These are phyloP conservation scores for Gymnopilus dilepis DNA, from an alignment of 768 basidiomycete genomes.

Conservation along the genomic window DNA sequence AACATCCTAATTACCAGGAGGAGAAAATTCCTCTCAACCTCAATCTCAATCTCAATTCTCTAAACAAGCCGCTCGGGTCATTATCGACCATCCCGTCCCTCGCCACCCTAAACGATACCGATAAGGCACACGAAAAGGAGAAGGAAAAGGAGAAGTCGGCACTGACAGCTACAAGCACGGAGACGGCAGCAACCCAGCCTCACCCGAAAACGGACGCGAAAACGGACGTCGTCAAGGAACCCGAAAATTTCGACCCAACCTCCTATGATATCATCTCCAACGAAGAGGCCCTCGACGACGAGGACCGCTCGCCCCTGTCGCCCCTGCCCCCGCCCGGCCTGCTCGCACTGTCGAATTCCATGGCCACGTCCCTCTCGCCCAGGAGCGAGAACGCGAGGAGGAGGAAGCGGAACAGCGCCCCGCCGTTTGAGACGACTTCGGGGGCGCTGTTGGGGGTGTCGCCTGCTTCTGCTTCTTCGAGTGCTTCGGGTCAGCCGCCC, in stretches of 20 bases:
- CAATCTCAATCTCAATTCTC: too few relatives aligned
- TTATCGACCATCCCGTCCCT: constrained; percentile 23
- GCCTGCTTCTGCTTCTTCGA: background rate
- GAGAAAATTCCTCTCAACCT: too few relatives aligned
- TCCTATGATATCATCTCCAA: constrained; percentile 6
- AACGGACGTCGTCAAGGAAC: constrained; percentile 12
- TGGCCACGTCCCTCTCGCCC: constrained; percentile 8
- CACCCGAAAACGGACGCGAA: too few relatives aligned
- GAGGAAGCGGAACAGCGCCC: constrained; percentile 21
- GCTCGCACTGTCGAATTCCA: too few relatives aligned
- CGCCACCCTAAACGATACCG: constrained; percentile 18
- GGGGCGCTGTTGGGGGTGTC: constrained; percentile 13
- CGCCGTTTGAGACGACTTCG: constrained; percentile 14
- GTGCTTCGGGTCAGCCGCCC: background rate
- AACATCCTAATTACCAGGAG: background rate
- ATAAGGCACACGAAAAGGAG: too few relatives aligned
- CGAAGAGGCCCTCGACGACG: constrained; percentile 18
- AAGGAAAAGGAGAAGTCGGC: too few relatives aligned
- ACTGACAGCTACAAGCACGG: too few relatives aligned
- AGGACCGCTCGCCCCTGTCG: constrained; percentile 19
- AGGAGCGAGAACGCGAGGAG: constrained; percentile 11
- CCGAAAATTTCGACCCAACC: constrained; percentile 16
- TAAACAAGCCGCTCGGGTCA: constrained; percentile 14
- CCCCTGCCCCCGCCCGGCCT: constrained; percentile 17
- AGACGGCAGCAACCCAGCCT: too few relatives aligned